phyloP scores from a whole-genome alignment of 2,329 filamentous ascomycete species.

The Stemphylium lycopersici region DNA sequence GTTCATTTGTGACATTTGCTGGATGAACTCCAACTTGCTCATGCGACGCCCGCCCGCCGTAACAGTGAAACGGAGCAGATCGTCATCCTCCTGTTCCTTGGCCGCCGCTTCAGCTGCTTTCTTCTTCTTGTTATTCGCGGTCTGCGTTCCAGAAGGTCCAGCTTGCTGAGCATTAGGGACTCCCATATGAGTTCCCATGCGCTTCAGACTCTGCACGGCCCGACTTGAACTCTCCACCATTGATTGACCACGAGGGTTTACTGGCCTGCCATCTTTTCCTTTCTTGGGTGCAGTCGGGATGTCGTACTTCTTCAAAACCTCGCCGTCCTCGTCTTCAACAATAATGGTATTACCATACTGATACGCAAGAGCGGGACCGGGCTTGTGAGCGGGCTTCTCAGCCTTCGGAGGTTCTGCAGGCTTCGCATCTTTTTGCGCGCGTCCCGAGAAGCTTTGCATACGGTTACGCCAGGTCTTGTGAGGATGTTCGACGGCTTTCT shows the following conservation, averaged over 20 bases:
- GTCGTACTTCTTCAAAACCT: conserved; percentile 85
- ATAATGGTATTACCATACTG: conserved; percentile 90
- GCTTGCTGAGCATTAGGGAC: conserved; percentile 37
- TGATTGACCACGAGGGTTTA: conserved; percentile 35
- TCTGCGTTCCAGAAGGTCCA: conserved; percentile 28
- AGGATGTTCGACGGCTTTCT: conserved; percentile 46
- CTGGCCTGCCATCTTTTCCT: conserved; percentile 32
- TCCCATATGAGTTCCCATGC: conserved; percentile 62
- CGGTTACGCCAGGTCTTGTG: conserved; percentile 52
- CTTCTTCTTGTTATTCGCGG: conserved; percentile 29
- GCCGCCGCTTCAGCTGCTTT: conserved; percentile 26
- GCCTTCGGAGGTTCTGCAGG: conserved; percentile 37
- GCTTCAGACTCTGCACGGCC: conserved; percentile 54
- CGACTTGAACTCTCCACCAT: conserved; percentile 42
- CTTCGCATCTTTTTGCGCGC: conserved; percentile 49
- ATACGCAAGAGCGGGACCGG: conserved; percentile 79
- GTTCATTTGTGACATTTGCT: conserved; percentile 74
- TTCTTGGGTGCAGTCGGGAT: conserved; percentile 62
- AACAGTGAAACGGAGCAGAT: conserved; percentile 77
- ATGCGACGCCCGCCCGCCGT: conserved; percentile 74
- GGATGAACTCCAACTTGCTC: conserved; percentile 81
- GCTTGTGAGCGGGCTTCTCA: conserved; percentile 47
- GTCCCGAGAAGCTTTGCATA: conserved; percentile 55
- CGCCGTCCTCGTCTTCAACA: conserved; percentile 84
- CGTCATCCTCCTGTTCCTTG: conserved; percentile 68